Conservation (phyloP, 2,329 filamentous ascomycete genomes). For the Xylaria sp. region DNA sequence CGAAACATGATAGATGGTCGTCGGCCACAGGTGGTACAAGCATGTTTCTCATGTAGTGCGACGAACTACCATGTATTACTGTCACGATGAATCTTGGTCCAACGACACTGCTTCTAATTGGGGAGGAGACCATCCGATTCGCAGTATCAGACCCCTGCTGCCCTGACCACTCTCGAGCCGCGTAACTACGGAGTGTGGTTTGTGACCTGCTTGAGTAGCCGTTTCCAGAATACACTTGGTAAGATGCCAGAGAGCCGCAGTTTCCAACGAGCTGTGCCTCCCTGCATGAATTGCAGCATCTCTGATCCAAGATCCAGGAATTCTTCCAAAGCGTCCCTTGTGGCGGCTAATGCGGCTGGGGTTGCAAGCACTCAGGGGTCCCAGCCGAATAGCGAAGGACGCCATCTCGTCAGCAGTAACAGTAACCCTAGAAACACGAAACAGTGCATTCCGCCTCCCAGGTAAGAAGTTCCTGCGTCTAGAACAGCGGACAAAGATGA, state of each 20-base stretch:
- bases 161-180: constrained; percentile 18
- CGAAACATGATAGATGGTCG: constrained; percentile 44
- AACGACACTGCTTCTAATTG: constrained; percentile 38
- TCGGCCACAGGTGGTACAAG: constrained; percentile 41
- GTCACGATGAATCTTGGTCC: constrained; percentile 38
- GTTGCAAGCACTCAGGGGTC: constrained; percentile 33
- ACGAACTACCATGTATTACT: constrained; percentile 45
- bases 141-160: constrained; percentile 26
- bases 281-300: constrained; percentile 34
- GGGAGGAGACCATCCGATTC: constrained; percentile 43
- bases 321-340: constrained; percentile 29
- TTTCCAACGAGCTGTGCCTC: constrained; percentile 21
- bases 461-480: background rate
- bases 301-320: constrained; percentile 34
- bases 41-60: constrained; percentile 44
- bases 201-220: constrained; percentile 7
- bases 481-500: constrained; percentile 27
- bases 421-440: constrained; percentile 26
- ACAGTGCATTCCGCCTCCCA: constrained; percentile 20
- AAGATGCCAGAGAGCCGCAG: constrained; percentile 33
- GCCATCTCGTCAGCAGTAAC: constrained; percentile 29
- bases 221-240: background rate
- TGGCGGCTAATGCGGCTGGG: constrained; percentile 36
- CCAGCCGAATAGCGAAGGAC: constrained; percentile 25
- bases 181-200: constrained; percentile 13